Conservation (phyloP, 1,139 yeast species). For the Starmera stellimalicola region DNA sequence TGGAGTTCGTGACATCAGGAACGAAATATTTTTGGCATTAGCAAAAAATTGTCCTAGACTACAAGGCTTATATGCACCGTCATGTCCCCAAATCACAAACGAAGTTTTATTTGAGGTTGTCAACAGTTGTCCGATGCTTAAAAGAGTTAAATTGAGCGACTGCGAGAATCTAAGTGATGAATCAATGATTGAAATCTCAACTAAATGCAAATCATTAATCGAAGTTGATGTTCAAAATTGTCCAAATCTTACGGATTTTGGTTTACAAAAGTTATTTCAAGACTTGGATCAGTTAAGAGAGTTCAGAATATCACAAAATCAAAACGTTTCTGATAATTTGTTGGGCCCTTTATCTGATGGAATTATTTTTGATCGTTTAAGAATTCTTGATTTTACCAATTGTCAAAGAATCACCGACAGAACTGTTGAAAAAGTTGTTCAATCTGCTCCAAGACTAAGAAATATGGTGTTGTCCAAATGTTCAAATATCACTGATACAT, state of each 20-base stretch:
- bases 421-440: conserved; percentile 63
- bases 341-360: conserved; percentile 25
- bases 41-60: conserved; percentile 65
- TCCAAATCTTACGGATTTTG: conserved; percentile 57
- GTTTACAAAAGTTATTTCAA: conserved; percentile 52
- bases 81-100: conserved; percentile 64
- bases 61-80: conserved; percentile 88
- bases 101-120: conserved; percentile 54
- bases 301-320: conserved; percentile 69
- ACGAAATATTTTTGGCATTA: conserved; percentile 60
- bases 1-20: conserved; percentile 63
- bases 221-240: conserved; percentile 88
- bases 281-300: conserved; percentile 69
- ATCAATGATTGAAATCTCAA: conserved; percentile 54
- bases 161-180: conserved; percentile 60
- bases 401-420: conserved; percentile 78
- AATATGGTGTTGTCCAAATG: conserved; percentile 89
- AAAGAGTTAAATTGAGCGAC: conserved; percentile 74
- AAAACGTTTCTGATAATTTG: conserved; percentile 58
- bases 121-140: conserved; percentile 59
- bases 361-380: conserved; percentile 33
- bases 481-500: conserved; percentile 75
- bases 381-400: conserved; percentile 80
- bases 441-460: conserved; percentile 74
- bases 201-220: conserved; percentile 67